Evolutionary conservation across 2,329 filamentous ascomycete species (phyloP), one percentile per base, ranked within the genome.

Genomic region (Botryotinia calthae): DNA sequence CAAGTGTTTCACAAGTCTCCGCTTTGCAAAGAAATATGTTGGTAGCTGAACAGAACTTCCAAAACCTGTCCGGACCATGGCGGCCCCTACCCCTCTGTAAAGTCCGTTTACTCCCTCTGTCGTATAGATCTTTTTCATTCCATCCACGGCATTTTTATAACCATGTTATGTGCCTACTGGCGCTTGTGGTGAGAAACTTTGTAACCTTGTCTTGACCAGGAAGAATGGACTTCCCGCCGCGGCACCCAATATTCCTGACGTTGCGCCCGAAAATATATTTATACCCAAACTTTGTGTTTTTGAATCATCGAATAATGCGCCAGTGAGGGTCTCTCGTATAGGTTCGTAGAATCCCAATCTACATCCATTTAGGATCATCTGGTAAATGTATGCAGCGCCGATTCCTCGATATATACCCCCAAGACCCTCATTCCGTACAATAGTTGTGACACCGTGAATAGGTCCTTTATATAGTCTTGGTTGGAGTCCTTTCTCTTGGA

Each of bases 291-390:
- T 95, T 83, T 99, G 96, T 42, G 91, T 87, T n/a, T 87, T 86
- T 46, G 88, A 81, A 81, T 97, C 91, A 74, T 88, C 86, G 83
- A 93, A 92, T 72, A 97, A 82, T 67, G 93, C 84, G 9, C 84
- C 86, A 0, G 94, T 91, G 62, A 97, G 81, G 34, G 85, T 86
- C 66, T 89, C 87, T 80, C 96, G 93, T 84, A 98, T 89, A 8
- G 96, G 96, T 82, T 99, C 96, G 86, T 99, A 99, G 86, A 99
- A 98, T 75, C 96, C 95, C 72, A 99, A 86, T 72, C 96, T 93
- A 84, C 95, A 99, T 79, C 96, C 96, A 82, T 99, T 99, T 79
- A 99, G 90, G 69, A 97, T 89, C 80, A 98, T 89, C 84, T 99
- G 96, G 85, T 99, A 99, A 81, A 97, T 87, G 83, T 98, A 99